Base-by-base conservation (phyloP, 371 early-diverging fungal species). In the Apophysomyces ossiformis region DNA sequence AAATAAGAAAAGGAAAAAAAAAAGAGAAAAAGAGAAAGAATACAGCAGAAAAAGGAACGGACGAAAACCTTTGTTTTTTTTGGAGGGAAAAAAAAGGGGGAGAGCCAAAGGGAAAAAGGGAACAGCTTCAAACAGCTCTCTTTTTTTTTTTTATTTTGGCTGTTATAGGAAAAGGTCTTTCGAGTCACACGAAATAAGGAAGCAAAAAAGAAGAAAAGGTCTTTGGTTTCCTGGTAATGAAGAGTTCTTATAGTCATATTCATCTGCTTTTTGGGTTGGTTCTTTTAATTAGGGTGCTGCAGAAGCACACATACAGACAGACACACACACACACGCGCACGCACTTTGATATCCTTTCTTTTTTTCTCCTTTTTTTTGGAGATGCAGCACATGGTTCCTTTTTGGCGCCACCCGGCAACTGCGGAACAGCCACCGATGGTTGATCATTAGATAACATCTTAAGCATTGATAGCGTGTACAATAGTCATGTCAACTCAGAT, bases 101-200 rank as follows among this genome's bases (percentile, higher is more conserved):
- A 60, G 43, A 60, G 32, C 32, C 32, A 60, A 41, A 60, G 54
- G 54, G 13, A 60, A 44, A 60, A 60, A 39, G 9, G 39, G 68
- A 46, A 63, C 58, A 68, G 46, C 26, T 50, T 9, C n/a, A 50
- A 50, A 26, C 45, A 41, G 2, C 11, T 67, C 67, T 13, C 71
- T 71, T 37, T 68, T 56, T 39, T 74, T 77, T 43, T 71, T n/a
- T n/a, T 69, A 41, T 69, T 78, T 16, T 69, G 46, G 21, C 63
- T 37, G 2, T 26, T 26, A 26, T 26, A 26, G 32, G 32, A 2
- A 26, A 26, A 26, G 32, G 7, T 64, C 36, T 64, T 65, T 45
- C 6, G 54, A 18, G 54, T 50, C 54, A 50, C 54, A 50, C 54
- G 21, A 50, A 21, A 32, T 7, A 50, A 50, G 21, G 6, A 50